Conservation (phyloP, 2,329 filamentous ascomycete species). For the Alternaria consortialis region DNA sequence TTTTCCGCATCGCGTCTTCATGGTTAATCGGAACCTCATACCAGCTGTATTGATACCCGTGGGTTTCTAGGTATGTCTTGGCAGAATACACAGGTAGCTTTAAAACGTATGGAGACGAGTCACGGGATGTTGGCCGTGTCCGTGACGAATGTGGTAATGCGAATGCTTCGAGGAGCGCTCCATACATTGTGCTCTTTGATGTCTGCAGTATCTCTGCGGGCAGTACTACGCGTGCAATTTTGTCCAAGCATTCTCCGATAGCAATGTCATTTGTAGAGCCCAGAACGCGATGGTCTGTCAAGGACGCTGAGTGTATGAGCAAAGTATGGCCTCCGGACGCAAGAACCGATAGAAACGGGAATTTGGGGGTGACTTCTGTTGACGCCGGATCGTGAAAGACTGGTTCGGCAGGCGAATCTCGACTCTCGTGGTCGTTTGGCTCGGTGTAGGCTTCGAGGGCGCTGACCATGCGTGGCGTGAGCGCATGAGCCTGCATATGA, state of each 20-base stretch:
- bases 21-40: constrained; percentile 69
- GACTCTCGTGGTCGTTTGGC: constrained; percentile 7
- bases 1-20: constrained; percentile 64
- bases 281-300: constrained; percentile 76
- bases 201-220: constrained; percentile 66
- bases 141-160: constrained; percentile 66
- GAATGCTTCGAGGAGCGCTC: constrained; percentile 78
- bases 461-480: constrained; percentile 81
- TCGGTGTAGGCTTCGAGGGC: constrained; percentile 60
- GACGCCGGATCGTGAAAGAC: not conserved
- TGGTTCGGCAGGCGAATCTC: not conserved
- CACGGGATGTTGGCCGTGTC: constrained; percentile 6
- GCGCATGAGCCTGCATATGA: constrained; percentile 96
- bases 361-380: constrained; percentile 60
- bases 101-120: not conserved
- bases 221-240: constrained; percentile 79
- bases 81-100: constrained; percentile 23
- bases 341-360: constrained; percentile 88
- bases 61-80: constrained; percentile 26
- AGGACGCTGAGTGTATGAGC: constrained; percentile 75
- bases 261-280: constrained; percentile 81
- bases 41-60: constrained; percentile 45
- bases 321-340: constrained; percentile 93
- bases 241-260: constrained; percentile 90
- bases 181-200: constrained; percentile 77